Base-by-base conservation (phyloP, 805 yeast species). In the Trichomonascus vanleenenianus region DNA sequence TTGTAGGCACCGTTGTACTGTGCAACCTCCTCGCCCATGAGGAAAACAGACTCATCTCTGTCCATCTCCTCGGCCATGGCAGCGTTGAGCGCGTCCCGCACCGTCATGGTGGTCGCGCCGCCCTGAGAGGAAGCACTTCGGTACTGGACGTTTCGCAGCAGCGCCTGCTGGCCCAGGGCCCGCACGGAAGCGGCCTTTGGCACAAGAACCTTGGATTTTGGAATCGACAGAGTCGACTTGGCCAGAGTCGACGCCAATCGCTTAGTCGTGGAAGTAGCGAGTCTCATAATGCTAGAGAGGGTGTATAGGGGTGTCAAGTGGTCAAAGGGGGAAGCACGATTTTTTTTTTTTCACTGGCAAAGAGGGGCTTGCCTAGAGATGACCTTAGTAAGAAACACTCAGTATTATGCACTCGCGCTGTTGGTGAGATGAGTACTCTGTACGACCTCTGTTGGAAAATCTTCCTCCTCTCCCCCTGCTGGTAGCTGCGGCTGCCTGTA, bases 1-100 rank as follows among this genome's bases (percentile, higher is more conserved):
- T 93, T 93, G 75, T 93, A 93, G 50, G 99, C 99, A 74, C 99
- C 99, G 65, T 93, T 89, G 73, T 93, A 93, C 69, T 91, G 97
- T 39, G 96, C 98, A 55, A 93, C 98, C 71, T 93, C 99, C 74
- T 93, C 99, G 69, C 99, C 99, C 78, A 93, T 85, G 58, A 93
- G 68, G 75, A 87, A 93, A 39, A 93, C 97, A 56, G 78, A 83
- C 56, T 87, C 93, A 65, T 93, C 97, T 57, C 91, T 78, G 73
- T 91, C 97, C 74, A 93, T 76, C 72, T 93, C 99, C 73, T 93
- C 99, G 48, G 95, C 95, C 68, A 93, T 75, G 27, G 96, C 98
- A 53, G 81, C 72, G 74, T 93, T 93, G 58, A 93, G 72, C 40
- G 98, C 99, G 59, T 93, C 99, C 75, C 99, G 84, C 48, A 93